phyloP scores from a whole-genome alignment of 2,329 filamentous ascomycete genomes.

The Massarina eburnea region DNA sequence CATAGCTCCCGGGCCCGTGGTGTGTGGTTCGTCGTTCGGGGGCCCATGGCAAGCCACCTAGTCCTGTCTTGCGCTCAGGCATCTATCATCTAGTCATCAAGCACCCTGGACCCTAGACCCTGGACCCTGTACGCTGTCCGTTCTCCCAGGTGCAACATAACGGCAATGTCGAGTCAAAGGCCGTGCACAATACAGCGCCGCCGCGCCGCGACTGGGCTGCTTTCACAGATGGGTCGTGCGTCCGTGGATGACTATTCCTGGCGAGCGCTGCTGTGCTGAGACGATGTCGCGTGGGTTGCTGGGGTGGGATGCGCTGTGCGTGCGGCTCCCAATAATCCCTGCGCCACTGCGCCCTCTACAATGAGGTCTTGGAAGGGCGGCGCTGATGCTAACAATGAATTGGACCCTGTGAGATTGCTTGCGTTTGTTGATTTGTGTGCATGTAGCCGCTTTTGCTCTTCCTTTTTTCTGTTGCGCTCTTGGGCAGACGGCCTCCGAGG shows the following conservation, averaged over 20 bases:
- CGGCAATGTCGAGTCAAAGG: not conserved
- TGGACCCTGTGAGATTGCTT: not conserved
- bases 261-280: not conserved
- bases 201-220: slow-evolving; percentile 4
- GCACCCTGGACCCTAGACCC: slow-evolving; percentile 23
- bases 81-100: slow-evolving; percentile 33
- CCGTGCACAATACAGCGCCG: slow-evolving; percentile 1
- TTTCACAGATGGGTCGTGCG: slow-evolving; percentile 4
- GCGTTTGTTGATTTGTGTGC: too few relatives aligned
- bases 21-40: slow-evolving; percentile 2
- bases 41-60: slow-evolving; percentile 16
- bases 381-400: slow-evolving; percentile 5
- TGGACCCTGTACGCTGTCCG: slow-evolving; percentile 7
- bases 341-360: too few relatives aligned
- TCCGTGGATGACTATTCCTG: slow-evolving; percentile 4
- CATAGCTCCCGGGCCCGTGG: not conserved
- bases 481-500: too few relatives aligned
- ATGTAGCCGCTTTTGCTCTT: too few relatives aligned
- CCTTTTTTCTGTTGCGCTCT: too few relatives aligned
- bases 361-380: not conserved
- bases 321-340: not conserved
- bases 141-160: not conserved
- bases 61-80: not conserved
- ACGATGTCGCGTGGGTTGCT: slow-evolving; percentile 1
- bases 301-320: not conserved